Evolutionary conservation across 2,329 filamentous ascomycete species (phyloP).

Genomic region (Beauveria sp.): DNA sequence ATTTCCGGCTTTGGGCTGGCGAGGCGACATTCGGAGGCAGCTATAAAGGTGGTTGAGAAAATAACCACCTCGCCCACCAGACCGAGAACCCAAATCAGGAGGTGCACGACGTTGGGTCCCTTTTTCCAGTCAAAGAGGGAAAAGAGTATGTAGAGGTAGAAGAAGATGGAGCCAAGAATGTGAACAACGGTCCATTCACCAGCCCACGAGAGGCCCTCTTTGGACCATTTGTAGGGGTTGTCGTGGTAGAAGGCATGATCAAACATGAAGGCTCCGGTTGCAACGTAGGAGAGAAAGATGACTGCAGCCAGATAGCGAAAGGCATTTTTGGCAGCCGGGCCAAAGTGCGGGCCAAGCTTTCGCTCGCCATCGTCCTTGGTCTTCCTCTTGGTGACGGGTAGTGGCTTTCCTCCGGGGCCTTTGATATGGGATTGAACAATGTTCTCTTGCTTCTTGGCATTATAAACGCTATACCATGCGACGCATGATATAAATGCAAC

Average conservation of each 20-base stretch:
- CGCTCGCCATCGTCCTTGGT: conserved; percentile 40
- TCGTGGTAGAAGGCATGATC: conserved; percentile 56
- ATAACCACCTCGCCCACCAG: conserved; percentile 67
- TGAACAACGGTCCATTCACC: conserved; percentile 75
- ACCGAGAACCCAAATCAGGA: conserved; percentile 69
- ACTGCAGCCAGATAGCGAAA: conserved; percentile 69
- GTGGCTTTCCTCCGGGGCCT: conserved; percentile 82
- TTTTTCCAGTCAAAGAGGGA: conserved; percentile 78
- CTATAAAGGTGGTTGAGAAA: conserved; percentile 57
- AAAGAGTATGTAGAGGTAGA: conserved; percentile 78
- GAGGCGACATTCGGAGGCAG: conserved; percentile 62
- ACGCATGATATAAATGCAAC: conserved; percentile 42
- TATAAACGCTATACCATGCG: conserved; percentile 45
- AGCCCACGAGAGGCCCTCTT: conserved; percentile 57
- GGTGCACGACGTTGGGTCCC: conserved; percentile 72
- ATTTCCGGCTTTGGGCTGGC: conserved; percentile 29
- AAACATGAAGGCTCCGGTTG: conserved; percentile 65
- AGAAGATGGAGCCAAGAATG: conserved; percentile 74
- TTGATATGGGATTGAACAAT: conserved; percentile 42
- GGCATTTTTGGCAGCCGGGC: conserved; percentile 57
- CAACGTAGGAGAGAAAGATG: conserved; percentile 68
- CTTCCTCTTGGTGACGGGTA: conserved; percentile 60
- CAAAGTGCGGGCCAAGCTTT: conserved; percentile 47
- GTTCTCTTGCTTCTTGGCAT: conserved; percentile 41
- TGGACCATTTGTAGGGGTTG: conserved; percentile 30